Percentiles rank a stretch among this genome's conserved stretches.
These are phyloP conservation scores for Penicillium cosmopolitanum DNA, from an alignment of 495 filamentous ascomycete genomes.

Conservation along the genomic window DNA sequence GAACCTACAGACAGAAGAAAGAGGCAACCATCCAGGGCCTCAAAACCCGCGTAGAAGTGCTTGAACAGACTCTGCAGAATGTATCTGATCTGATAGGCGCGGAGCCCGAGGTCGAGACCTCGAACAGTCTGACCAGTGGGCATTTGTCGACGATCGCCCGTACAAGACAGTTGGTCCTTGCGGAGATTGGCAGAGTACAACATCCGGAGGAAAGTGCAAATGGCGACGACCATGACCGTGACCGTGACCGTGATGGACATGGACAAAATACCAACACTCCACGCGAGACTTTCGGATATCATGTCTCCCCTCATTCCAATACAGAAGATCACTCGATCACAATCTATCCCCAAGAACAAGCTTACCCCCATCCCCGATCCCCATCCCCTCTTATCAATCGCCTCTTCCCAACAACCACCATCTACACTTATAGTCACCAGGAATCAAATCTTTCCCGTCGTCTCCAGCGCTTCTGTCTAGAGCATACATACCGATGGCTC, in stretches of 20 bases:
- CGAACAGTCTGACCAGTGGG: neutral
- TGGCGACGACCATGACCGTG: neutral
- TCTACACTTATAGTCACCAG: slow-evolving; percentile 47
- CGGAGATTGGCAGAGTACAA: slow-evolving; percentile 20
- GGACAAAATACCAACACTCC: neutral
- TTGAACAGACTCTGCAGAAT: slow-evolving; percentile 68
- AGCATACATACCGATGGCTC: slow-evolving; percentile 65
- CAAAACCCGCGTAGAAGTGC: slow-evolving; percentile 65
- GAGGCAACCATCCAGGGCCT: slow-evolving; percentile 77
- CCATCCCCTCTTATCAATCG: slow-evolving; percentile 31
- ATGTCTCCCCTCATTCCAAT: slow-evolving; percentile 14
- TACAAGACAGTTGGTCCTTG: slow-evolving; percentile 22
- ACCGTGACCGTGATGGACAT: neutral
- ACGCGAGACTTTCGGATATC: slow-evolving; percentile 24
- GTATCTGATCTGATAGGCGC: slow-evolving; percentile 66
- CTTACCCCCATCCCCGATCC: slow-evolving; percentile 12
- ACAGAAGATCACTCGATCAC: neutral
- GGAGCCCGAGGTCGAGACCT: slow-evolving; percentile 5
- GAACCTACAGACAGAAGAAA: slow-evolving; percentile 84
- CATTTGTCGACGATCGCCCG: slow-evolving; percentile 10
- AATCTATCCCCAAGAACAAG: slow-evolving; percentile 1
- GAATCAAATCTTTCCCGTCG: slow-evolving; percentile 73
- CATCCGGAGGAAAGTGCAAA: neutral
- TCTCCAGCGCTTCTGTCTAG: slow-evolving; percentile 67
- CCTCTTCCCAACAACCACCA: slow-evolving; percentile 28